phyloP scores from a whole-genome alignment of 371 early-diverging fungal species.

The Dinochytrium kinnereticum region DNA sequence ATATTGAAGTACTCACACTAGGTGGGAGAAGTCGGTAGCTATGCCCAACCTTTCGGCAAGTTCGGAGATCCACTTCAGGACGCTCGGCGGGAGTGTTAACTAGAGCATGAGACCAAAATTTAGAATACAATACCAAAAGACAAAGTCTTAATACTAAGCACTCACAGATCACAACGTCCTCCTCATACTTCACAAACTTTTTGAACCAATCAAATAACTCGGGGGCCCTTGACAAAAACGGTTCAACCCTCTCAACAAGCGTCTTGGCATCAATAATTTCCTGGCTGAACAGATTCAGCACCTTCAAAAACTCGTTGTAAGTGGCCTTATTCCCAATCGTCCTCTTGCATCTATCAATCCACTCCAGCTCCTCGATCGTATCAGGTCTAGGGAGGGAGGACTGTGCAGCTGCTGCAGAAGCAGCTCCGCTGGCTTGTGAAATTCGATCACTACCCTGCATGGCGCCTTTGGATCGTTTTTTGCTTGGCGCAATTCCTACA shows the following conservation, averaged over 20 bases:
- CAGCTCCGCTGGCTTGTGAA: background rate
- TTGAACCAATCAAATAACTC: slow-evolving; percentile 96
- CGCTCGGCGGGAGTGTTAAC: slow-evolving; percentile 52
- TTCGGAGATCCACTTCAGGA: slow-evolving; percentile 66
- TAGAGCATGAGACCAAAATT: slow-evolving; percentile 18
- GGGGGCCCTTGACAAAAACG: slow-evolving; percentile 76
- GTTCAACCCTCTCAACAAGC: slow-evolving; percentile 82
- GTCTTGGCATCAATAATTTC: slow-evolving; percentile 86
- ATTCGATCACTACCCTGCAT: background rate
- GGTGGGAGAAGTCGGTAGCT: slow-evolving; percentile 78
- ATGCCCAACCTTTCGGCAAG: slow-evolving; percentile 57
- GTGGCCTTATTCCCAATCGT: slow-evolving; percentile 82
- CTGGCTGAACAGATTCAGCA: slow-evolving; percentile 95
- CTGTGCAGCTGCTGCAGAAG: slow-evolving; percentile 19
- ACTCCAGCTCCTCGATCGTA: slow-evolving; percentile 80
- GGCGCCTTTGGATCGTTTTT: slow-evolving; percentile 10
- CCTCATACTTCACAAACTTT: slow-evolving; percentile 89
- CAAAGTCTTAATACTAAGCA: background rate
- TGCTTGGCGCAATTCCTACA: slow-evolving; percentile 3
- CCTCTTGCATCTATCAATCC: slow-evolving; percentile 91
- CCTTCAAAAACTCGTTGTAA: slow-evolving; percentile 97
- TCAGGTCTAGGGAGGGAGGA: slow-evolving; percentile 34
- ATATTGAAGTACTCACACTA: slow-evolving; percentile 55
- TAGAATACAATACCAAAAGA: background rate
- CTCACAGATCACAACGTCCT: slow-evolving; percentile 57